These are phyloP conservation scores for Exophiala viscosa DNA, from an alignment of 2,329 filamentous ascomycete species.

Conservation along the genomic window DNA sequence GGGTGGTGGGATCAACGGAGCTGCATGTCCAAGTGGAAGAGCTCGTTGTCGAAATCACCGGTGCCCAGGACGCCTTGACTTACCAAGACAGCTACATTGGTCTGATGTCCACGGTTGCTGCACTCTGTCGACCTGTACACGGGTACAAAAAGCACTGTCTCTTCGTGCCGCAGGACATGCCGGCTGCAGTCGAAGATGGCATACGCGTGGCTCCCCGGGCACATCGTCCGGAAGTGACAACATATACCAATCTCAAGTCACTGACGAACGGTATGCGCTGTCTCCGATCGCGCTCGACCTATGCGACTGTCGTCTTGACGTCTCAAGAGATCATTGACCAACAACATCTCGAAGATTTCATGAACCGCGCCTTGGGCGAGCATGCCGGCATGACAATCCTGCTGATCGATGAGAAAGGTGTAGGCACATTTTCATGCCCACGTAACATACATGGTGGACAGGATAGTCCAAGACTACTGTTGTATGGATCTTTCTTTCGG, in stretches of 20 bases:
- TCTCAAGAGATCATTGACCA: background rate
- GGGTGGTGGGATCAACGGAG: conserved; percentile 8
- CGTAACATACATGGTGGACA: background rate
- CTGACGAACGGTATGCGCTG: background rate
- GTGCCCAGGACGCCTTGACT: conserved; percentile 1
- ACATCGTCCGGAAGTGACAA: background rate
- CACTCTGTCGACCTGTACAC: conserved; percentile 7
- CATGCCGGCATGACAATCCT: conserved; percentile 7
- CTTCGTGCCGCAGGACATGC: background rate
- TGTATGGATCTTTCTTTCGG: conserved; percentile 10
- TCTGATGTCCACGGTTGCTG: conserved; percentile 8
- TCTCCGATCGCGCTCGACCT: background rate
- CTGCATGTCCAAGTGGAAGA: conserved; percentile 9
- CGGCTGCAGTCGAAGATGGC: conserved; percentile 1
- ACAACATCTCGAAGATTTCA: no score
- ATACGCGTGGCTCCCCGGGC: conserved; percentile 4
- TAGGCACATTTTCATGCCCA: background rate
- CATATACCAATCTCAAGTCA: background rate
- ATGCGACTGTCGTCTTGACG: background rate
- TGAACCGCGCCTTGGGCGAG: no score
- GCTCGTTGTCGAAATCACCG: background rate
- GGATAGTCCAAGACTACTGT: background rate
- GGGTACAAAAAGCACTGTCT: conserved; percentile 12
- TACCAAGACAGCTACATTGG: conserved; percentile 10
- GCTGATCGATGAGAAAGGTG: background rate